Evolutionary conservation across 1,284 basidiomycete species (phyloP), one percentile per base, ranked within the genome.

Genomic region (Spongispora temasekensis): DNA sequence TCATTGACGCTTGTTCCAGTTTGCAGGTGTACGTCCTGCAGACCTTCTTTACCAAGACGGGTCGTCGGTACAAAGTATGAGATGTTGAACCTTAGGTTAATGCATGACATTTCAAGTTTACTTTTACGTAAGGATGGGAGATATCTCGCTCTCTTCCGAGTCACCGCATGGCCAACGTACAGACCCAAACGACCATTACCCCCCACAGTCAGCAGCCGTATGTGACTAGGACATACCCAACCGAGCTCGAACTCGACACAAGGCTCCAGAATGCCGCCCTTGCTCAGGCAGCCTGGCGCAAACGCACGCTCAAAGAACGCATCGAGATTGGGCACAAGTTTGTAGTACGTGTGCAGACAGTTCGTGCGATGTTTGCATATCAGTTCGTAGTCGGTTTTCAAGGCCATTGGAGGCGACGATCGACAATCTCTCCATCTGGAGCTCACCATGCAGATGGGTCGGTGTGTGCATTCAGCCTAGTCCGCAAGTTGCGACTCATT

Each of bases 1-100:
- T 37, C 12, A n/a, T 55, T 66, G 44, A 64, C 31, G n/a, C 46
- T 48, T 42, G 5, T 12, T 57, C n/a, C 70, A 95, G 93, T 15
- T 76, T 90, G 60, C 94, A 96, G 77, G 91, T 95, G 27, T 96
- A 94, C 75, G 81, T 95, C 53, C 83, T 96, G 37, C 94, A 95
- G 76, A 95, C 93, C 25, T 96, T 95, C 87, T 96, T 96, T 78
- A 94, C 91, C 35, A 88, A 90, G 73, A 93, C 92, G 7, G 92
- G 91, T 42, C 84, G 91, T 73, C 81, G 86, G 68, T 93, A 93
- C 80, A 93, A 92, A 78, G 91, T 93, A 67, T 93, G 85, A 55
- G 68, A 61, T 44, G 42, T 44, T 44, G 28, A 46, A n/a, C n/a
- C n/a, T n/a, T n/a, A n/a, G n/a, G n/a, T n/a, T n/a, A n/a, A n/a